Percentiles rank a stretch among this genome's conserved stretches.
Evolutionary conservation across 129 eudicot genomes (phyloP).

Genomic region (Apium graveolens): DNA sequence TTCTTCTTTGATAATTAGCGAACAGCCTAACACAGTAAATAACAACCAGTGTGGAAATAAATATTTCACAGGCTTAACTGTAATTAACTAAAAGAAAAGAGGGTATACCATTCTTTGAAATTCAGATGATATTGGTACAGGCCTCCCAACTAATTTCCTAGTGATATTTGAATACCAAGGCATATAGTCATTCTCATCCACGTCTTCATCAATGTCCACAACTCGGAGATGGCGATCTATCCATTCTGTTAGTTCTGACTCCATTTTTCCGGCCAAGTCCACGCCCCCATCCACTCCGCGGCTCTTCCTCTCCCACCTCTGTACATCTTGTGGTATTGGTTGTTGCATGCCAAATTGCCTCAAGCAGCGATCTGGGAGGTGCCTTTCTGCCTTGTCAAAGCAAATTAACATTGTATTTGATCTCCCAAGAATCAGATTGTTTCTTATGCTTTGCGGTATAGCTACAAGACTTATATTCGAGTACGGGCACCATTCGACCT

Average conservation of each 20-base stretch:
- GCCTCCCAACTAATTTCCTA: slow-evolving; percentile 77
- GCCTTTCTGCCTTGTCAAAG: slow-evolving; percentile 96
- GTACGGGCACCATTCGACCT: slow-evolving; percentile 96
- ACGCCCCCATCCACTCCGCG: slow-evolving; percentile 99
- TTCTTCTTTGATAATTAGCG: neutral
- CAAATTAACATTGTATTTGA: slow-evolving; percentile 94
- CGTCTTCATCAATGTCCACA: slow-evolving; percentile 66
- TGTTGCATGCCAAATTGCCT: slow-evolving; percentile 81
- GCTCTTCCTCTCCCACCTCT: slow-evolving; percentile 87
- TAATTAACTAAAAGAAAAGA: neutral
- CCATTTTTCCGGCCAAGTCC: slow-evolving; percentile 70
- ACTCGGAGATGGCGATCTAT: slow-evolving; percentile 65
- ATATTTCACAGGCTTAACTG: neutral
- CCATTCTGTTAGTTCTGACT: slow-evolving; percentile 63
- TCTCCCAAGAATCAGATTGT: slow-evolving; percentile 66
- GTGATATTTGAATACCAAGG: slow-evolving; percentile 77
- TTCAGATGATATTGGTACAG: slow-evolving; percentile 78
- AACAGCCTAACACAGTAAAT: neutral
- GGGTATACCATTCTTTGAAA: slow-evolving; percentile 73
- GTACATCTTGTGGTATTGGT: slow-evolving; percentile 77
- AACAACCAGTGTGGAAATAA: neutral
- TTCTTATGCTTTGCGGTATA: slow-evolving; percentile 62
- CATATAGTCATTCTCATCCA: slow-evolving; percentile 69
- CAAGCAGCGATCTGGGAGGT: slow-evolving; percentile 93
- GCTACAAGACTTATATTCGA: slow-evolving; percentile 37